Conservation (phyloP, 208 protist genomes). For the Tetramitus jugosus region DNA sequence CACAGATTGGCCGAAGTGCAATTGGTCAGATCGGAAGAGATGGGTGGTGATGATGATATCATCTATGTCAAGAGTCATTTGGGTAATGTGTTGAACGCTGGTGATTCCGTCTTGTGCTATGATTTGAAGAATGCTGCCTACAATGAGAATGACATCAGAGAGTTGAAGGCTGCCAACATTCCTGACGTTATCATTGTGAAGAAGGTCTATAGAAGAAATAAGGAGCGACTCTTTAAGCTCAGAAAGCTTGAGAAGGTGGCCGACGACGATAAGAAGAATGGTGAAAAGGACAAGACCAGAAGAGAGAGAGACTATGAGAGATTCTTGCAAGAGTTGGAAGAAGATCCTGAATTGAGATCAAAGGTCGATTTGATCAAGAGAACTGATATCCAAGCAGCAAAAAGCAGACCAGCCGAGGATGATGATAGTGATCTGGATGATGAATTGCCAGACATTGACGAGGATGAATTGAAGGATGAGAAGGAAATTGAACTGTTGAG, state of each 20-base stretch:
- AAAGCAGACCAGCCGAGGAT: background rate
- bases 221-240: conserved; percentile 35
- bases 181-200: conserved; percentile 82
- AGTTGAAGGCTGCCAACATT: conserved; percentile 56
- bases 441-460: background rate
- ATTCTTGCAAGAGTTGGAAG: conserved; percentile 19
- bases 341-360: conserved; percentile 26
- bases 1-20: conserved; percentile 79
- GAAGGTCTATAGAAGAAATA: conserved; percentile 65
- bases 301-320: background rate
- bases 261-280: conserved; percentile 25
- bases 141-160: conserved; percentile 71
- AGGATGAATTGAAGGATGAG: conserved; percentile 25
- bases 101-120: conserved; percentile 87
- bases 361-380: conserved; percentile 24
- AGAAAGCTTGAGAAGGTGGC: conserved; percentile 40
- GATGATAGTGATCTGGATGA: background rate
- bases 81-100: conserved; percentile 75
- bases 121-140: conserved; percentile 69
- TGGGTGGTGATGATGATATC: conserved; percentile 83
- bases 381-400: background rate
- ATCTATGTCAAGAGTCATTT: conserved; percentile 80
- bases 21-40: conserved; percentile 82
- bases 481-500: conserved; percentile 29
- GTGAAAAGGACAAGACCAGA: conserved; percentile 14